These are phyloP conservation scores for Mycena galopus DNA, from an alignment of 768 basidiomycete genomes.

Conservation along the genomic window DNA sequence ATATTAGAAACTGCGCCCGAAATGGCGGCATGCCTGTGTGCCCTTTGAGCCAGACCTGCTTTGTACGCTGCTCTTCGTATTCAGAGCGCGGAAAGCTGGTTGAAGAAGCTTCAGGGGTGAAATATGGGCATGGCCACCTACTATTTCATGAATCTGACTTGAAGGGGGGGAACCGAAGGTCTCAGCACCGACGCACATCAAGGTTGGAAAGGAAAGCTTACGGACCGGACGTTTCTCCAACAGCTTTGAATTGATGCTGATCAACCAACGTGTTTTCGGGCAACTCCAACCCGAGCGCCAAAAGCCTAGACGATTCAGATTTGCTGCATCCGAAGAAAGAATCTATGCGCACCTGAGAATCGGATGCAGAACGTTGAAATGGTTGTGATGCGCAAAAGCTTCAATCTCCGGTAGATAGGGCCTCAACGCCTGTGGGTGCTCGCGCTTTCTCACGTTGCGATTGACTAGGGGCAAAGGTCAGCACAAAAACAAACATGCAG, in stretches of 20 bases:
- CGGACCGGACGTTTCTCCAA: constrained; percentile 53
- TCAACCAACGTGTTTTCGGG: constrained; percentile 60
- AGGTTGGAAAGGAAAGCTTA: background rate
- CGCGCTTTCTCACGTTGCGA: constrained; percentile 46
- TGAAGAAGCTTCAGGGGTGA: background rate
- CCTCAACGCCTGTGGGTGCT: constrained; percentile 52
- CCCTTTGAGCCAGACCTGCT: constrained; percentile 65
- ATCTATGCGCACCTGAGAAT: constrained; percentile 46
- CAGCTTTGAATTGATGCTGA: constrained; percentile 52
- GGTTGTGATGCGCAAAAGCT: constrained; percentile 51
- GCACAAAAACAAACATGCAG: background rate
- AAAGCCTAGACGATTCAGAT: constrained; percentile 40
- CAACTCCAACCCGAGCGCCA: constrained; percentile 60
- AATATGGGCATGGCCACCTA: constrained; percentile 35
- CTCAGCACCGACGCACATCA: background rate
- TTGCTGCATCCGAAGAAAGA: constrained; percentile 45
- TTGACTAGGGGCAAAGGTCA: constrained; percentile 47
- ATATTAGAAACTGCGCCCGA: background rate
- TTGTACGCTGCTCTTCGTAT: constrained; percentile 57
- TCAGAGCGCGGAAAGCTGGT: constrained; percentile 44
- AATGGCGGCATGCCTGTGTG: constrained; percentile 53
- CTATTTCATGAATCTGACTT: constrained; percentile 66
- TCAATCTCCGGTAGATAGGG: constrained; percentile 53
- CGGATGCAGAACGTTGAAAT: constrained; percentile 52
- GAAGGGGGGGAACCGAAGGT: too few species aligned